These are phyloP conservation scores for Scutellaria minor DNA, from an alignment of 257 asterid species.

Conservation along the genomic window DNA sequence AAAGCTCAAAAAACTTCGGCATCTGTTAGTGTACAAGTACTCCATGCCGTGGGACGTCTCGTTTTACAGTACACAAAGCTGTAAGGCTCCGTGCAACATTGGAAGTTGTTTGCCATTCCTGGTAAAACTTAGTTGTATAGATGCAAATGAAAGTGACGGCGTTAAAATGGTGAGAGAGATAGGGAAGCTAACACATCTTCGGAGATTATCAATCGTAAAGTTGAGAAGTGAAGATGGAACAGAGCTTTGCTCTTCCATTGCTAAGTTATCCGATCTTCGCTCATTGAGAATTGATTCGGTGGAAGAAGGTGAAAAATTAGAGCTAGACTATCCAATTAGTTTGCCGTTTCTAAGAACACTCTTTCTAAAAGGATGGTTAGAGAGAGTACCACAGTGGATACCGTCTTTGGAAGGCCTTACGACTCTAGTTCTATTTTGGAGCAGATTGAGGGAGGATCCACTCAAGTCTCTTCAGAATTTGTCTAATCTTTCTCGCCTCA, in stretches of 20 bases:
- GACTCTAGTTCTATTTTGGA: accelerated
- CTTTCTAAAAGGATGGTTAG: background rate
- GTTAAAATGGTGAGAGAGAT: background rate
- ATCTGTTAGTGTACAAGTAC: background rate
- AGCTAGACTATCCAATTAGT: slow-evolving; percentile 12
- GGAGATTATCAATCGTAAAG: slow-evolving; percentile 29
- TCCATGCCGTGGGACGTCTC: too few species aligned
- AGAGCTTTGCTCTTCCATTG: slow-evolving; percentile 42
- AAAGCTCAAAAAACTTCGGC: too few species aligned
- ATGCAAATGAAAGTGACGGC: too few species aligned
- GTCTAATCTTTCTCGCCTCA: background rate
- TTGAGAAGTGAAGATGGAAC: slow-evolving; percentile 41
- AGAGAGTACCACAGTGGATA: slow-evolving; percentile 38
- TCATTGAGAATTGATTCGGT: background rate
- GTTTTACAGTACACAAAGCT: too few species aligned
- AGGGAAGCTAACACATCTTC: slow-evolving; percentile 38
- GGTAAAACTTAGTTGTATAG: too few species aligned
- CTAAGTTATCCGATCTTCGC: slow-evolving; percentile 14
- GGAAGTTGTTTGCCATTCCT: too few species aligned
- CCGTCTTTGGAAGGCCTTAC: slow-evolving; percentile 27
- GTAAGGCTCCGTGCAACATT: too few species aligned
- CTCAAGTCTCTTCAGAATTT: background rate
- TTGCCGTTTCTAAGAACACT: slow-evolving; percentile 14
- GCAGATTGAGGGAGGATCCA: slow-evolving; percentile 26
- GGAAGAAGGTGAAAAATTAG: slow-evolving; percentile 21